These are phyloP conservation scores for Pugionium dolabratum DNA, from an alignment of 345 rosid genomes.

Conservation along the genomic window DNA sequence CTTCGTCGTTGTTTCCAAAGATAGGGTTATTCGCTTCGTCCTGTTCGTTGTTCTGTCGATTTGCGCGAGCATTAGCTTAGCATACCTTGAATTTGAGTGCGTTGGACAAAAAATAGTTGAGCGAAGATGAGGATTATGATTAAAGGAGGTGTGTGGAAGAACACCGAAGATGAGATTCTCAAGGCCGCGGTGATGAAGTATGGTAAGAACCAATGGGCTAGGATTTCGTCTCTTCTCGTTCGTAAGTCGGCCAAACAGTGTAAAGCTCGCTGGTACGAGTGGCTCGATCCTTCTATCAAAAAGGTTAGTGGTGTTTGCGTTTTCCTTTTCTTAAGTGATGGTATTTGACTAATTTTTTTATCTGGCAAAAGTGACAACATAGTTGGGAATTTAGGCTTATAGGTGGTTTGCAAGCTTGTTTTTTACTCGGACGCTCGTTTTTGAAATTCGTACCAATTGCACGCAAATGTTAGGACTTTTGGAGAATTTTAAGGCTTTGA, in stretches of 20 bases:
- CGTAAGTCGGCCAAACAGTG: slow-evolving; percentile 99
- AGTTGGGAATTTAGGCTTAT: slow-evolving; percentile 14
- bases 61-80: slow-evolving; percentile 21
- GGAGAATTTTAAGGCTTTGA: not conserved
- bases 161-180: slow-evolving; percentile 99
- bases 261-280: slow-evolving; percentile 99
- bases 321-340: slow-evolving; percentile 7
- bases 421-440: not conserved
- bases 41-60: slow-evolving; percentile 15
- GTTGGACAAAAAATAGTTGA: slow-evolving; percentile 10
- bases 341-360: not conserved
- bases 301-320: slow-evolving; percentile 50
- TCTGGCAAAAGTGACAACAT: not conserved
- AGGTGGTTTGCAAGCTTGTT: slow-evolving; percentile 16
- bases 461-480: not conserved
- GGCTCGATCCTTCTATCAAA: slow-evolving; percentile 99
- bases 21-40: slow-evolving; percentile 33
- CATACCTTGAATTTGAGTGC: slow-evolving; percentile 19
- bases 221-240: slow-evolving; percentile 93
- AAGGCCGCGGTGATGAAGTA: slow-evolving; percentile 99
- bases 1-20: slow-evolving; percentile 16
- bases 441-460: not conserved
- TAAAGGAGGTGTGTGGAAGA: slow-evolving; percentile 99
- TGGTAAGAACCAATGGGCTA: slow-evolving; percentile 98
- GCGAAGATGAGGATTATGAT: slow-evolving; percentile 99